phyloP scores from a whole-genome alignment of 805 yeast genomes.

The Blastobotrys robertii region DNA sequence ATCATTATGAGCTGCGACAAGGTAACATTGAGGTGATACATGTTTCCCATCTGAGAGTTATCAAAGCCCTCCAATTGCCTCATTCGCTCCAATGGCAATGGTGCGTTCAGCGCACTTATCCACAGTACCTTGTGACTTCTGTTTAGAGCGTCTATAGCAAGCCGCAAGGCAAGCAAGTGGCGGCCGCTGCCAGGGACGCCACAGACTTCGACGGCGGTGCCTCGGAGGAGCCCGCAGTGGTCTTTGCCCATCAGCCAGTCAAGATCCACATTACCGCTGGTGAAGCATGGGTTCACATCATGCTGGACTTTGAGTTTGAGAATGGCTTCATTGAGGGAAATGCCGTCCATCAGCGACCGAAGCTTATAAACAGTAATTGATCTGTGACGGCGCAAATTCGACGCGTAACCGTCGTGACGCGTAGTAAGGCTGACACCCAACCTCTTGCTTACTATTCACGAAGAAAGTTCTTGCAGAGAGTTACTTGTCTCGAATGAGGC shows the following conservation, averaged over 20 bases:
- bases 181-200: conserved; percentile 26
- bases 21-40: conserved; percentile 5
- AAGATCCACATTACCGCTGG: neutral
- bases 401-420: too few species aligned
- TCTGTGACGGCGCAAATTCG: too few species aligned
- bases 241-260: conserved; percentile 1
- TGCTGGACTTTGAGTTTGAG: neutral
- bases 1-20: conserved; percentile 12
- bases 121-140: conserved; percentile 18
- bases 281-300: neutral
- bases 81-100: conserved; percentile 18
- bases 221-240: conserved; percentile 4
- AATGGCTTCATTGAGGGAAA: neutral
- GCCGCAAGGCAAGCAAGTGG: conserved; percentile 16
- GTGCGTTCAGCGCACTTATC: conserved; percentile 14
- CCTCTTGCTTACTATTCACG: too few species aligned
- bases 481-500: too few species aligned
- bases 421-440: too few species aligned
- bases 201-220: conserved; percentile 16
- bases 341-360: neutral
- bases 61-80: conserved; percentile 8
- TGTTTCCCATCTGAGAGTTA: neutral
- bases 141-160: conserved; percentile 14
- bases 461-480: too few species aligned
- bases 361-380: too few species aligned